These are phyloP conservation scores for Populus davidiana DNA, from an alignment of 345 rosid genomes.

Conservation along the genomic window DNA sequence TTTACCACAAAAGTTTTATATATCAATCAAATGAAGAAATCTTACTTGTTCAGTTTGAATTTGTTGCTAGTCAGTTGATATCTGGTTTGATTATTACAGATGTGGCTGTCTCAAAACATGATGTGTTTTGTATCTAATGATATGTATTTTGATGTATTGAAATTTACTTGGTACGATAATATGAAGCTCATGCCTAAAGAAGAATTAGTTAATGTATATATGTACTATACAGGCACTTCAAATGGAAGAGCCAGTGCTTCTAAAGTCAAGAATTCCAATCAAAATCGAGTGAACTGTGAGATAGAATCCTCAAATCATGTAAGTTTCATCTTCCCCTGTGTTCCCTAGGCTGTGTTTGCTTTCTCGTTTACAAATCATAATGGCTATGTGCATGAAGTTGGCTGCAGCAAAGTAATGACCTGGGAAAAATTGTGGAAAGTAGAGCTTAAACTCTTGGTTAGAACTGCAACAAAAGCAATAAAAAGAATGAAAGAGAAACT, in stretches of 20 bases:
- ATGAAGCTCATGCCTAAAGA: background rate
- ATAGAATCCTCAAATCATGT: constrained; percentile 9
- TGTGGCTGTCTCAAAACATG: background rate
- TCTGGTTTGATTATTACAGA: background rate
- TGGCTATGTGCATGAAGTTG: background rate
- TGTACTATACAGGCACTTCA: constrained; percentile 13
- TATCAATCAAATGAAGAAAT: background rate
- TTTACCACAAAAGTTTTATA: background rate
- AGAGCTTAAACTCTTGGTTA: background rate
- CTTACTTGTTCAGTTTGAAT: background rate
- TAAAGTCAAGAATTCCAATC: constrained; percentile 16
- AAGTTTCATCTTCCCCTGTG: background rate
- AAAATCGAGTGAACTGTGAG: background rate
- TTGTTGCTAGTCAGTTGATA: background rate
- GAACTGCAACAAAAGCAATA: background rate
- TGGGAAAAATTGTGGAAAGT: background rate
- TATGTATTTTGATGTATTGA: background rate
- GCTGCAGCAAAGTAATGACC: background rate
- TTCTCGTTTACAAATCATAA: background rate
- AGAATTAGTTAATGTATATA: background rate
- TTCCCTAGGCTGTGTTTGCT: background rate
- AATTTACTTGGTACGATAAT: background rate
- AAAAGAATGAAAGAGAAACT: background rate
- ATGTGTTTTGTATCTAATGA: background rate
- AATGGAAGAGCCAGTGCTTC: constrained; percentile 19